These are phyloP conservation scores for Geum urbanum DNA, from an alignment of 306 rosid genomes.

Conservation along the genomic window DNA sequence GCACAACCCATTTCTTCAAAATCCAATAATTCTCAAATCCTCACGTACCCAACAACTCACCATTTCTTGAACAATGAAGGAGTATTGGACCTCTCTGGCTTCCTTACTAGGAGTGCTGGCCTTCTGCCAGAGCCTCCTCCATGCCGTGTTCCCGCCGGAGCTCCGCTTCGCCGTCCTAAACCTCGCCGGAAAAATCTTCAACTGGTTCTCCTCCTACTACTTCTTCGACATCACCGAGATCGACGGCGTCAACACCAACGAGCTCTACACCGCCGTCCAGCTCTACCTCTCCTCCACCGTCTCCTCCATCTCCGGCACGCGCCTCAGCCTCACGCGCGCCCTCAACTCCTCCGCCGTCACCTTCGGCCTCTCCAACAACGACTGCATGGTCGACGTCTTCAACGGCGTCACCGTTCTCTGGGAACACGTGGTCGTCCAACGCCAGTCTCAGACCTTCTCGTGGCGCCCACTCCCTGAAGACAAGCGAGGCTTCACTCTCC, in stretches of 20 bases:
- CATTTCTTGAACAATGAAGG: slow-evolving; percentile 44
- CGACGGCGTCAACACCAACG: slow-evolving; percentile 97
- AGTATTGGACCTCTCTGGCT: slow-evolving; percentile 81
- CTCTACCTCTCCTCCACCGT: slow-evolving; percentile 79
- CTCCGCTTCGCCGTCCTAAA: slow-evolving; percentile 67
- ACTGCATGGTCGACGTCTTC: slow-evolving; percentile 66
- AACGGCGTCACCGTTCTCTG: slow-evolving; percentile 66
- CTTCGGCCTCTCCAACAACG: slow-evolving; percentile 80
- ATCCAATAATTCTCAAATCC: neutral
- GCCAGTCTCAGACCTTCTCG: slow-evolving; percentile 72
- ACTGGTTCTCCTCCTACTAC: slow-evolving; percentile 71
- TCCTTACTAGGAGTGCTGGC: slow-evolving; percentile 81
- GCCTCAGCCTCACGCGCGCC: slow-evolving; percentile 81
- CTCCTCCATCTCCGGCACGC: slow-evolving; percentile 61
- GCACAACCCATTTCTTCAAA: neutral
- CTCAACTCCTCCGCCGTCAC: slow-evolving; percentile 82
- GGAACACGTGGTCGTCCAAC: slow-evolving; percentile 84
- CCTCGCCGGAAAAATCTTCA: slow-evolving; percentile 47
- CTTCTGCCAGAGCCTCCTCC: slow-evolving; percentile 78
- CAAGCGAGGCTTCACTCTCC: slow-evolving; percentile 79
- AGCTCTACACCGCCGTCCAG: slow-evolving; percentile 95
- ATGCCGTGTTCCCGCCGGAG: slow-evolving; percentile 80
- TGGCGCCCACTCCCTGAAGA: slow-evolving; percentile 95
- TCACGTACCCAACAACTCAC: neutral
- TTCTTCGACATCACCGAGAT: slow-evolving; percentile 93